Percentiles rank a stretch among this genome's conserved stretches.
Evolutionary conservation across 345 rosid species (phyloP).

Genomic region (Gossypium bickii): DNA sequence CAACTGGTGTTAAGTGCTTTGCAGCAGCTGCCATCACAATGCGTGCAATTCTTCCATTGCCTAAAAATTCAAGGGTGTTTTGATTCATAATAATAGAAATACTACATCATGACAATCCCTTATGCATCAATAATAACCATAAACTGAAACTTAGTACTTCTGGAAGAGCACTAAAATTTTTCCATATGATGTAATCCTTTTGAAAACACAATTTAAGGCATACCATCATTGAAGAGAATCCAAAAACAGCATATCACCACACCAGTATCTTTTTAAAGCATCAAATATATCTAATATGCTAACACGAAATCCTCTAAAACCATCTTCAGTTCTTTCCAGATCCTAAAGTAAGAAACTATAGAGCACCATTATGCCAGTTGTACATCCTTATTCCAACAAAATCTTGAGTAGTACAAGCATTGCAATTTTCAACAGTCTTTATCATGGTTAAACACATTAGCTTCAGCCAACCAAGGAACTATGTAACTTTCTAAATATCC

Average conservation of each 20-base stretch:
- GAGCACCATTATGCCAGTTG: too few species aligned
- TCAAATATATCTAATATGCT: too few species aligned
- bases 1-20: constrained; percentile 89
- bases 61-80: constrained; percentile 35
- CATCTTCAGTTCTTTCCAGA: too few species aligned
- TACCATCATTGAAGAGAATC: background rate
- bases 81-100: background rate
- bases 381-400: too few species aligned
- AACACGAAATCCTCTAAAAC: too few species aligned
- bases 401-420: too few species aligned
- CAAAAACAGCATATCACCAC: background rate
- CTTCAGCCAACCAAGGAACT: too few species aligned
- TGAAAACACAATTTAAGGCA: constrained; percentile 27
- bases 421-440: too few species aligned
- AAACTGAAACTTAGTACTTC: too few species aligned
- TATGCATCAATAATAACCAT: too few species aligned
- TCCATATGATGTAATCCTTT: background rate
- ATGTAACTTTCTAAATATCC: background rate
- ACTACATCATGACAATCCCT: background rate
- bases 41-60: constrained; percentile 68
- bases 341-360: too few species aligned
- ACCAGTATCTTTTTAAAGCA: background rate
- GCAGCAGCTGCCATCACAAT: constrained; percentile 95
- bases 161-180: too few species aligned
- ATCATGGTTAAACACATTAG: background rate